Evolutionary conservation across 129 eudicot genomes (phyloP).

Genomic region (Saposhnikovia divaricata): DNA sequence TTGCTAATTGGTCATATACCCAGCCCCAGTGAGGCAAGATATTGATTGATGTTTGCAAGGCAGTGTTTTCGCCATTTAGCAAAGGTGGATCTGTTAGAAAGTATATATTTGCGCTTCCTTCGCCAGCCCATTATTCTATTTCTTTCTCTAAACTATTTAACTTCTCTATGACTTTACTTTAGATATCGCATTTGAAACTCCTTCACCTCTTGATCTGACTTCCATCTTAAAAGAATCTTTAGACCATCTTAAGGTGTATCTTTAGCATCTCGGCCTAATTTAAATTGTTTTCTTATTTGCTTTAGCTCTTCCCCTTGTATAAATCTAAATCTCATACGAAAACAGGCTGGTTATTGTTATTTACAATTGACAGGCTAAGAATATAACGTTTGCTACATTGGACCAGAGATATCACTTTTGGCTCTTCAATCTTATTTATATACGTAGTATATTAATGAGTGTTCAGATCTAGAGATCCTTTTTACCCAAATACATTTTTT

Average conservation of each 20-base stretch:
- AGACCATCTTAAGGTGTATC: constrained; percentile 60
- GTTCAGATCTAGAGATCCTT: background rate
- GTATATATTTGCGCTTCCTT: constrained; percentile 36
- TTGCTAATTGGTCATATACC: background rate
- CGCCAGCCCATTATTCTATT: constrained; percentile 26
- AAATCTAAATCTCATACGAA: background rate
- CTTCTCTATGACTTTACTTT: constrained; percentile 26
- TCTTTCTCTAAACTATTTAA: constrained; percentile 41
- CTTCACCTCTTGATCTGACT: constrained; percentile 53
- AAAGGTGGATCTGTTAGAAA: constrained; percentile 61
- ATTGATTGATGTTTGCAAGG: constrained; percentile 40
- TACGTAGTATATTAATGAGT: background rate
- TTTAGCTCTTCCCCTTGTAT: background rate
- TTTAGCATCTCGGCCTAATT: constrained; percentile 56
- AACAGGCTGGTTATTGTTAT: background rate
- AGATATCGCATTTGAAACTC: constrained; percentile 32
- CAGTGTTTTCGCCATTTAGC: constrained; percentile 74
- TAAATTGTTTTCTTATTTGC: too few species aligned
- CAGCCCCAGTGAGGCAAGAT: constrained; percentile 33
- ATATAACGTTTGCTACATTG: background rate
- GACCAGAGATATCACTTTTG: background rate
- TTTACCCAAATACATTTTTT: background rate
- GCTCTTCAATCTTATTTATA: background rate
- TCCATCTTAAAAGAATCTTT: constrained; percentile 46
- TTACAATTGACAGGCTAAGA: background rate